Base-by-base conservation (phyloP, 2,329 filamentous ascomycete species). In the Talaromyces sp. region DNA sequence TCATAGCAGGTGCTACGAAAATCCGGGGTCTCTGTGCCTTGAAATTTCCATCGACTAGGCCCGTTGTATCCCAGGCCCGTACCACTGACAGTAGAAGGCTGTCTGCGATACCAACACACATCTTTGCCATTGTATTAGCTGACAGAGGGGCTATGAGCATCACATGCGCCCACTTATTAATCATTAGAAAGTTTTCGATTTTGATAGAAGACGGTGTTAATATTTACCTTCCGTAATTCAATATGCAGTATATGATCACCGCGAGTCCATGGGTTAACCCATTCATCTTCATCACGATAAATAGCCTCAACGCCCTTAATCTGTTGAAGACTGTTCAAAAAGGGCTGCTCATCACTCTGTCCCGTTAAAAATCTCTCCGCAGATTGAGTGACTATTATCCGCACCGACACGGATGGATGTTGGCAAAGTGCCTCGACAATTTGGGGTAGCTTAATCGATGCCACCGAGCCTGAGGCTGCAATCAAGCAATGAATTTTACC, bases 181-280 rank as follows among this genome's bases (percentile, higher is more conserved):
- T 46, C 6, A 16, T 47, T 57, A 37, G 44, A 36, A 16, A 54
- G 30, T 46, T 30, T 9, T 42, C 29, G n/a, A 22, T 41, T 32
- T 33, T 24, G 11, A 11, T 8, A 30, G 36, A 19, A 33, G 20
- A 32, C 33, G 27, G n/a, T 11, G 5, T 44, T 14, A 40, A 48
- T 39, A 9, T 42, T 41, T 16, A 53, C 45, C 47, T 50, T 81
- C 27, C 92, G 80, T 49, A 97, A 76, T 71, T 96, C 90, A 62
- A 99, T 97, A 68, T 99, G 94, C 51, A 97, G 75, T 42, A 99
- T 96, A 3, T 80, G 80, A n/a, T 83, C 83, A 3, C 88, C 90
- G 2, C 92, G 82, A 19, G 80, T 82, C 93, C 93, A 97, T 0
- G 89, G 85, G 11, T 79, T 74, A 1, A 73, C 77, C 91, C 92